phyloP scores from a whole-genome alignment of 768 basidiomycete genomes.

The Filobasidium wieringae region DNA sequence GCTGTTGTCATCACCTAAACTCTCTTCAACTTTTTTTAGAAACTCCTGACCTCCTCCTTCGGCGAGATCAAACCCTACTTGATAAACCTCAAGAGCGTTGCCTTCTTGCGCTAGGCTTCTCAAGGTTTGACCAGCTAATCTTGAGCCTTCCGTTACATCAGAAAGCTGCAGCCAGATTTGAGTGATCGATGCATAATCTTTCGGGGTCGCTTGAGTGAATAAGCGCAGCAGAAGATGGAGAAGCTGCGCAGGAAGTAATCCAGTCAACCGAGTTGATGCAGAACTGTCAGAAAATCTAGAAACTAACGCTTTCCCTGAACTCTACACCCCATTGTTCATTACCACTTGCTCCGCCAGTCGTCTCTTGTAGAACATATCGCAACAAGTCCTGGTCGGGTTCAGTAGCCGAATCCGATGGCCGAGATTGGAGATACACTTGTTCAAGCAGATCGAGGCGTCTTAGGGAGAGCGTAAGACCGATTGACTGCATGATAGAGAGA shows the following conservation, averaged over 20 bases:
- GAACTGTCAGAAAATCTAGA: conserved; percentile 33
- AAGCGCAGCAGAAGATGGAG: conserved; percentile 53
- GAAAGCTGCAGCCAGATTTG: conserved; percentile 82
- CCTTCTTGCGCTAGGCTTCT: conserved; percentile 19
- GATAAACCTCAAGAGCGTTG: conserved; percentile 70
- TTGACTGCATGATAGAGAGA: neutral
- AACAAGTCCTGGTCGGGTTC: conserved; percentile 60
- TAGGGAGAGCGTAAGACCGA: conserved; percentile 77
- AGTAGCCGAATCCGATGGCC: conserved; percentile 41
- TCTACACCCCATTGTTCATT: conserved; percentile 41
- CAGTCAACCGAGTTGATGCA: neutral
- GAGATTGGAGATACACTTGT: conserved; percentile 45
- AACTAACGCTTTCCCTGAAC: conserved; percentile 37
- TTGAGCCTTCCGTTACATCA: conserved; percentile 38
- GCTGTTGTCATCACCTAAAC: conserved; percentile 9
- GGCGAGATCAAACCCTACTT: conserved; percentile 88
- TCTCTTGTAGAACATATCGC: conserved; percentile 82
- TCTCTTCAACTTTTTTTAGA: conserved; percentile 55
- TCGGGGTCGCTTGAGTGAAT: conserved; percentile 57
- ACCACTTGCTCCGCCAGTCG: conserved; percentile 77
- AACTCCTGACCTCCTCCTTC: conserved; percentile 92
- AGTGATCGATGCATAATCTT: conserved; percentile 65
- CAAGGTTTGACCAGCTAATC: conserved; percentile 18
- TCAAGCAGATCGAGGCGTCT: conserved; percentile 76
- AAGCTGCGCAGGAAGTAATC: conserved; percentile 30